Evolutionary conservation across 1,284 basidiomycete species (phyloP), one percentile per base, ranked within the genome.

Genomic region (Cutaneotrichosporon cutaneum): DNA sequence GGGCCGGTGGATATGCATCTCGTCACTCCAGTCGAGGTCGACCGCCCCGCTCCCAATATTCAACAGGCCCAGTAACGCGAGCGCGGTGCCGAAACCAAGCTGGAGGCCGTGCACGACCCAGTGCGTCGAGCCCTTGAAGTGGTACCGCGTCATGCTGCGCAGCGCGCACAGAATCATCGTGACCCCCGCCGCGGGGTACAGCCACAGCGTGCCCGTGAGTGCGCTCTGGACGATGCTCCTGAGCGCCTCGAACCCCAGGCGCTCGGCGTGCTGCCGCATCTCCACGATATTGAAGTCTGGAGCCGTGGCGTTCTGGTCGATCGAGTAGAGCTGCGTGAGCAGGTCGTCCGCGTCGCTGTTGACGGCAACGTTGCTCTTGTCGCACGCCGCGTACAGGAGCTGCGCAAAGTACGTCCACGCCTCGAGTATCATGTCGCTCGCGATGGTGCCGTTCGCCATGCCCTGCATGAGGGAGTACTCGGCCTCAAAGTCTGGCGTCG

Each of bases 91-190:
- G 8, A 62, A 24, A 0, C 56, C 22, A 3, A 70, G 45, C 36
- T 64, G 65, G 0, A 62, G 30, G 0, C 59, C 59, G 59, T 70
- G 65, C 6, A 69, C 56, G 39, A 70, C 47, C 24, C 54, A 66
- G 42, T 68, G 65, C 0, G 56, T 55, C 0, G 24, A 8, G 1
- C 59, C 54, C 3, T 55, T 21, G 21, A 54, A 60, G n/a, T 59
- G 58, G 47, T 69, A 67, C 60, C 71, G 71, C 13, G 68, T 26
- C 54, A 70, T 61, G 21, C 69, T 69, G 8, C 73, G 65, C 21
- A 65, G 0, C 2, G 66, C 61, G 26, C 60, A 54, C 16, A 73
- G 61, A 9, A 75, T 65, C 22, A 75, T 42, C 3, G 60, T 61
- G 6, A 50, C 30, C 3, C 69, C 67, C 66, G 48, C 48, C 2